Evolutionary conservation across 2,329 filamentous ascomycete genomes (phyloP), one percentile per base, ranked within the genome.

Genomic region (Ceratocystis ficicola): DNA sequence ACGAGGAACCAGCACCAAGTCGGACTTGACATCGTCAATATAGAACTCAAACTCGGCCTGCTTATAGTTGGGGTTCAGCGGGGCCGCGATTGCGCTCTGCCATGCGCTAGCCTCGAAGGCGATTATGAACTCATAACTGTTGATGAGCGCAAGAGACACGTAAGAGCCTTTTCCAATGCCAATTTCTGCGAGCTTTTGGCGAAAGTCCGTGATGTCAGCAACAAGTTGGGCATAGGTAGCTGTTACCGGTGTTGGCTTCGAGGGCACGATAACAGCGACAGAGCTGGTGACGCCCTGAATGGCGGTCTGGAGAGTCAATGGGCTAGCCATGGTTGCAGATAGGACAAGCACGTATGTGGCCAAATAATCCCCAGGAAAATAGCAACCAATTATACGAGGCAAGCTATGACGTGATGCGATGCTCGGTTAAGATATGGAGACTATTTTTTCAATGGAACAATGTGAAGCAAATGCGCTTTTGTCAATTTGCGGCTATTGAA

Each of bases 41-140:
- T 94, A 95, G 76, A 95, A 95, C 74, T 94, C 90, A 74, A 93
- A 94, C 75, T 95, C 90, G 66, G 86, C 86, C 76, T 94, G 89
- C 78, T 92, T 95, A 79, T 95, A 95, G 57, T 86, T 87, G 50
- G 90, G 85, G 75, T 95, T 95, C 70, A 95, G 78, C n/a, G 90
- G 90, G 2, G 90, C 90, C 6, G 90, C 90, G 70, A 94, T 87
- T 36, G 81, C 88, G 71, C 90, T 83, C 77, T 94, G 90, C 84
- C 87, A 90, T n/a, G 89, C 84, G 20, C 86, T 82, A n/a, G 89
- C 90, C 57, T 95, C 82, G 76, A 95, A 95, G 1, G 89, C 86
- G 66, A 94, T 85, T 73, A 95, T 88, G 76, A 95, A 94, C 75
- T 92, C 89, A 76, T 90, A 92, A 64, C 87, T 90, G 78, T 95